Evolutionary conservation across 371 early-diverging fungal genomes (phyloP), one percentile per base, ranked within the genome.

Genomic region (Chytridium lagenaria): DNA sequence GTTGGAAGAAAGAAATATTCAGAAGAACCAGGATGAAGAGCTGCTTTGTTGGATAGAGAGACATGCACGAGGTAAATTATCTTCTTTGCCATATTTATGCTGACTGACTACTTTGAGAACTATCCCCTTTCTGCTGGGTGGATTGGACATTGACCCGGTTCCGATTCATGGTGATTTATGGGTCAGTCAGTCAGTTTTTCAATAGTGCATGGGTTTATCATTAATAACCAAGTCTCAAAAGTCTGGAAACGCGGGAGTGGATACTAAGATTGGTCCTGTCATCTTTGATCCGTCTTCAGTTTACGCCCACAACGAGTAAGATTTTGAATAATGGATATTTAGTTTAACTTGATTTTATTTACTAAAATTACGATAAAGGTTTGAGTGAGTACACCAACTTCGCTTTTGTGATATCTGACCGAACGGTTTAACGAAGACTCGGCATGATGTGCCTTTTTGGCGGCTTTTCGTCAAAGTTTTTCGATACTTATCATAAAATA

Each of bases 401-500:
- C n/a, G n/a, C n/a, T n/a, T n/a, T n/a, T n/a, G n/a, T n/a, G n/a
- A n/a, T n/a, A n/a, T n/a, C n/a, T n/a, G n/a, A n/a, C n/a, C n/a
- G n/a, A n/a, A n/a, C n/a, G n/a, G n/a, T n/a, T n/a, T n/a, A n/a
- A n/a, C n/a, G n/a, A 44, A 44, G 44, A 19, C 44, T 44, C 19
- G 44, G 44, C 7, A 44, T 44, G 12, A 44, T 44, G 44, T 19
- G 44, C 7, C 44, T 44, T 19, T 44, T 44, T 44, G 44, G 44
- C 19, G 44, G 44, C 44, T 44, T 44, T 44, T 44, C 44, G 44
- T 44, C 44, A 44, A 44, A 44, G 44, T 44, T 44, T 44, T 44
- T 44, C 19, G 44, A 44, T 12, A 19, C 44, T 44, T 44, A 44
- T 44, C 44, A 44, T 19, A 7, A 44, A 44, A 7, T 44, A 12